Percentiles rank a stretch among this genome's conserved stretches.
Conservation (phyloP, 768 basidiomycete genomes). For the Xerocomellus amylosporus region DNA sequence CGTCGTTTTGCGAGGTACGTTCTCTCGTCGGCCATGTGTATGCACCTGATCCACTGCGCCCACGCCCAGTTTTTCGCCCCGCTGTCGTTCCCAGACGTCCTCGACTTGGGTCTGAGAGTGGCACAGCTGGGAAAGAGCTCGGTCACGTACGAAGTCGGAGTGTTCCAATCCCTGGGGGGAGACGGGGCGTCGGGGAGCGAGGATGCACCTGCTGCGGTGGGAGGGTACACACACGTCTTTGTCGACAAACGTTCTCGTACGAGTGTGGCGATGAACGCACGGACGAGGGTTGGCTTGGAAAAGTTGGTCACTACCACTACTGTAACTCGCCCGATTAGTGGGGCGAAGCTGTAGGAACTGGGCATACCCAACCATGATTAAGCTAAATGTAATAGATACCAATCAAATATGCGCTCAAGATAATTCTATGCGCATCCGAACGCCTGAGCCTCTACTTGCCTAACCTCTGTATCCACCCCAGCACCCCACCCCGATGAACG, state of each 20-base stretch:
- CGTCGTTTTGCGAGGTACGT: slow-evolving; percentile 71
- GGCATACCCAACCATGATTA: not conserved
- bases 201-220: slow-evolving; percentile 40
- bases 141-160: slow-evolving; percentile 75
- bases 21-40: no score
- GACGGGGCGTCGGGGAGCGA: slow-evolving; percentile 1
- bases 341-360: slow-evolving; percentile 20
- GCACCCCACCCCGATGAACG: slow-evolving; percentile 20
- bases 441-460: slow-evolving; percentile 16
- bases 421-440: not conserved
- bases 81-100: slow-evolving; percentile 66
- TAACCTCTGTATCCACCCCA: slow-evolving; percentile 24
- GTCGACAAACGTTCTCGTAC: slow-evolving; percentile 60
- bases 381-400: not conserved
- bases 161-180: slow-evolving; percentile 46
- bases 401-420: no score
- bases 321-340: not conserved
- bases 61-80: slow-evolving; percentile 65
- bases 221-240: slow-evolving; percentile 81
- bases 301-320: not conserved
- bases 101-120: slow-evolving; percentile 70
- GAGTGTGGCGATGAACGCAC: slow-evolving; percentile 46
- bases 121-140: slow-evolving; percentile 69
- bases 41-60: no score
- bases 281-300: slow-evolving; percentile 45